Conservation (phyloP, 2,329 filamentous ascomycete species). For the Fusarium circinatum region DNA sequence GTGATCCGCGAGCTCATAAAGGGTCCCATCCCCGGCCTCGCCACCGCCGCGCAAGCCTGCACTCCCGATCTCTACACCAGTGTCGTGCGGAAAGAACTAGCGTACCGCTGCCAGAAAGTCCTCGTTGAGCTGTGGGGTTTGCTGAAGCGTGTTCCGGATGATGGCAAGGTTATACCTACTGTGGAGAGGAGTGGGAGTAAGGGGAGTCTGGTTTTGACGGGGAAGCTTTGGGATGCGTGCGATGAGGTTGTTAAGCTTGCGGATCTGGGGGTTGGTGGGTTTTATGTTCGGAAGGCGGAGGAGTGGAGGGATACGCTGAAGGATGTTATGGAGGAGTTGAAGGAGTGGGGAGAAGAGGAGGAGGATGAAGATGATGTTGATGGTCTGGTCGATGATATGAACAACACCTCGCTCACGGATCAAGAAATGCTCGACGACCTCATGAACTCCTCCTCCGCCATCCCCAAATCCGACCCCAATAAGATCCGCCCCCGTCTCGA, state of each 20-base stretch:
- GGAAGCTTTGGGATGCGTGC: conserved; percentile 84
- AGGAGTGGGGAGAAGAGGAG: conserved; percentile 85
- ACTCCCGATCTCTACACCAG: conserved; percentile 69
- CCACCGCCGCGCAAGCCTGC: conserved; percentile 76
- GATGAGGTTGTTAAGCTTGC: conserved; percentile 75
- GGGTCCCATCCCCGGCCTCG: conserved; percentile 78
- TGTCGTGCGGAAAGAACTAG: conserved; percentile 71
- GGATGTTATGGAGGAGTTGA: conserved; percentile 86
- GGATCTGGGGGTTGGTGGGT: conserved; percentile 73
- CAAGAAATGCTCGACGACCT: conserved; percentile 74
- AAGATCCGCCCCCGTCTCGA: conserved; percentile 74
- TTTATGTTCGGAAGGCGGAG: conserved; percentile 77
- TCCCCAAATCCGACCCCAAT: conserved; percentile 72
- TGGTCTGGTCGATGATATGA: conserved; percentile 48
- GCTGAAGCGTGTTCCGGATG: conserved; percentile 66
- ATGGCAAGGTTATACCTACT: conserved; percentile 63
- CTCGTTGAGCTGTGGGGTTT: conserved; percentile 72
- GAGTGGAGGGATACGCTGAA: conserved; percentile 79
- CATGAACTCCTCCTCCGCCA: conserved; percentile 69
- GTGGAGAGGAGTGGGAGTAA: conserved; percentile 52
- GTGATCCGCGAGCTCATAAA: conserved; percentile 78
- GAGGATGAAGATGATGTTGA: conserved; percentile 61
- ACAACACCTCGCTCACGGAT: conserved; percentile 49
- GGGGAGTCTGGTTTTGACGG: conserved; percentile 73
- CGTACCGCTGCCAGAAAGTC: conserved; percentile 66